Conservation (phyloP, 306 rosid species). For the Crotalaria pallida region DNA sequence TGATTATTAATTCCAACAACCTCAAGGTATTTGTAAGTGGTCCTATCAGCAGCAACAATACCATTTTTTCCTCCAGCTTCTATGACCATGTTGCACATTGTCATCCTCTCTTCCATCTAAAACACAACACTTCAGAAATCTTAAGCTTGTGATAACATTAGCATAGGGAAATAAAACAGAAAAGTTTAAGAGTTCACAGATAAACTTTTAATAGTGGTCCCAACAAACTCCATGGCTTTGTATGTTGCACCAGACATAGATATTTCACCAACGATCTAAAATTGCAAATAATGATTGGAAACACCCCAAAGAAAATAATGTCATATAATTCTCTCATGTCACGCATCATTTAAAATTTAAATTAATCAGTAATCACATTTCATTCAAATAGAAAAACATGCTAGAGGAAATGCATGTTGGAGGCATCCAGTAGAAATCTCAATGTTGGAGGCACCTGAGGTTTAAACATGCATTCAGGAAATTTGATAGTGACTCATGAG, state of each 20-base stretch:
- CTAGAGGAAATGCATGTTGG: constrained; percentile 48
- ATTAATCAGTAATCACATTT: background rate
- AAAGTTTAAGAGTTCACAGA: constrained; percentile 19
- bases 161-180: background rate
- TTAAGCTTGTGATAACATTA: background rate
- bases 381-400: constrained; percentile 5
- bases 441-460: constrained; percentile 87
- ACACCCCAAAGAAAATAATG: background rate
- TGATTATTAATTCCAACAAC: constrained; percentile 37
- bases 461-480: background rate
- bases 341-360: background rate
- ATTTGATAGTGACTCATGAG: background rate
- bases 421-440: constrained; percentile 79
- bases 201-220: constrained; percentile 78
- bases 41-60: constrained; percentile 71
- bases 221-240: constrained; percentile 92
- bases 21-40: constrained; percentile 86
- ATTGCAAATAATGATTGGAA: too few relatives aligned
- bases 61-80: constrained; percentile 98
- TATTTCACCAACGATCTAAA: constrained; percentile 86
- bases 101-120: constrained; percentile 98
- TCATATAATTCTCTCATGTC: background rate
- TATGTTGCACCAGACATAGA: constrained; percentile 87
- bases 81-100: constrained; percentile 89
- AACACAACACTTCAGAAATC: background rate